Percentiles rank a stretch among this genome's conserved stretches.
phyloP scores from a whole-genome alignment of 1,284 basidiomycete species.

The Cutaneotrichosporon dermatis region DNA sequence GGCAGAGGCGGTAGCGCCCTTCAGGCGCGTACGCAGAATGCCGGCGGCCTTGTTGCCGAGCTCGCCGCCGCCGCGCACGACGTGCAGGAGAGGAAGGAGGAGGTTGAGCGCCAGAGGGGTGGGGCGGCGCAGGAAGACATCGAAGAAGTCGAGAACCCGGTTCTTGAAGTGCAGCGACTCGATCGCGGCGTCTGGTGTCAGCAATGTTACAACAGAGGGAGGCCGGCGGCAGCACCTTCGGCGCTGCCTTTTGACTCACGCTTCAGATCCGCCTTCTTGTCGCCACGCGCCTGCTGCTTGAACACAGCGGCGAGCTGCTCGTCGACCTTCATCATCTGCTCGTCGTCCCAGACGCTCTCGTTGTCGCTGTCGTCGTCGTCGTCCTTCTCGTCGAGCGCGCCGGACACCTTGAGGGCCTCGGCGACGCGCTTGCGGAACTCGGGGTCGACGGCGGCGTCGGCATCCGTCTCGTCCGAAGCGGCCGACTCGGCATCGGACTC shows the following conservation, averaged over 20 bases:
- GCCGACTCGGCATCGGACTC: conserved; percentile 32
- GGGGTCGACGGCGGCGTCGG: conserved; percentile 55
- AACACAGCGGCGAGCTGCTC: conserved; percentile 89
- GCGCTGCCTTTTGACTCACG: background rate
- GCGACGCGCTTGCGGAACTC: conserved; percentile 73
- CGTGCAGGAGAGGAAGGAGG: conserved; percentile 69
- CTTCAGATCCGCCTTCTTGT: conserved; percentile 26
- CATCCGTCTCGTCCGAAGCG: conserved; percentile 43
- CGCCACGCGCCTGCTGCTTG: conserved; percentile 57
- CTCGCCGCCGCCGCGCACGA: conserved; percentile 63
- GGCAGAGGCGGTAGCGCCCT: conserved; percentile 37
- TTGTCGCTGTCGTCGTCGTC: conserved; percentile 39
- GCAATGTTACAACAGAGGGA: background rate
- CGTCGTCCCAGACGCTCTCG: conserved; percentile 81
- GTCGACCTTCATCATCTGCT: conserved; percentile 96
- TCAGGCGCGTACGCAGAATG: conserved; percentile 68
- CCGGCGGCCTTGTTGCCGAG: conserved; percentile 78
- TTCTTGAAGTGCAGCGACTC: conserved; percentile 93
- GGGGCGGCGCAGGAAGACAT: conserved; percentile 74
- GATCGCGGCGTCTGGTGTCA: conserved; percentile 35
- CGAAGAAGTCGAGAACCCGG: conserved; percentile 85
- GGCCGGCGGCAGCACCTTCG: too few species aligned
- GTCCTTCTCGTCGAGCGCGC: conserved; percentile 54
- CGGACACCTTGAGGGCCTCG: conserved; percentile 70
- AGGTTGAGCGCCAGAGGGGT: conserved; percentile 64